Conservation (phyloP, 768 basidiomycete genomes). For the Trametes coccinea region DNA sequence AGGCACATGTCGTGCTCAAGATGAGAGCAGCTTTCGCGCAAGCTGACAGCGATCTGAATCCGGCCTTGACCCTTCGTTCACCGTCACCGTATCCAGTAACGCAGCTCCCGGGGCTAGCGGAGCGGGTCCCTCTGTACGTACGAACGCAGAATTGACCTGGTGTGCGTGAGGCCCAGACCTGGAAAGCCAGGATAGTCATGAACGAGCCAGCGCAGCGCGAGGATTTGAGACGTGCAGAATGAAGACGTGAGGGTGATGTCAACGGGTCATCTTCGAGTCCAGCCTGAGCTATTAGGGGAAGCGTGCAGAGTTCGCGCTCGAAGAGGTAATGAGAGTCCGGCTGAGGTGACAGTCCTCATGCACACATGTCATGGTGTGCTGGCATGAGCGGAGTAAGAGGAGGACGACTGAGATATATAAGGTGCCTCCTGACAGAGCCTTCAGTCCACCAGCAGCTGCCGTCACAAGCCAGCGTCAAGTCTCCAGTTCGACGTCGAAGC, state of each 20-base stretch:
- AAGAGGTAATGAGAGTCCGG: constrained; percentile 1
- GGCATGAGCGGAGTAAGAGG: not conserved
- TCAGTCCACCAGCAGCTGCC: not conserved
- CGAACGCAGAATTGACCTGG: constrained; percentile 5
- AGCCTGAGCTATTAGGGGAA: constrained; percentile 5
- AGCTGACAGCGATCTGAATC: not conserved
- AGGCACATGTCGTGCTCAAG: not conserved
- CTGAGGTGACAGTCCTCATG: not conserved
- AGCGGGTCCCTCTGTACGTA: constrained; percentile 12
- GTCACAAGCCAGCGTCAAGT: not conserved
- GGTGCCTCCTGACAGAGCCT: not conserved
- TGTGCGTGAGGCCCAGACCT: constrained; percentile 3
- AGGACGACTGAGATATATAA: not conserved
- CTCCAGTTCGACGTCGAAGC: not conserved
- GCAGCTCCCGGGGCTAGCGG: not conserved
- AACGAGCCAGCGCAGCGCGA: not conserved
- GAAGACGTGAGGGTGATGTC: constrained; percentile 13
- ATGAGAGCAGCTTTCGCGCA: not conserved
- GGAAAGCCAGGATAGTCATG: not conserved
- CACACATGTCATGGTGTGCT: not conserved
- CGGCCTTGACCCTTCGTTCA: not conserved
- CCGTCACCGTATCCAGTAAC: constrained; percentile 4
- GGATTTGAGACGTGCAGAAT: not conserved
- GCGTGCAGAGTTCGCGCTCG: not conserved
- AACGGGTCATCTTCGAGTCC: not conserved